Evolutionary conservation across 2,329 filamentous ascomycete genomes (phyloP), one percentile per base, ranked within the genome.

Genomic region (Aspergillus floridensis): DNA sequence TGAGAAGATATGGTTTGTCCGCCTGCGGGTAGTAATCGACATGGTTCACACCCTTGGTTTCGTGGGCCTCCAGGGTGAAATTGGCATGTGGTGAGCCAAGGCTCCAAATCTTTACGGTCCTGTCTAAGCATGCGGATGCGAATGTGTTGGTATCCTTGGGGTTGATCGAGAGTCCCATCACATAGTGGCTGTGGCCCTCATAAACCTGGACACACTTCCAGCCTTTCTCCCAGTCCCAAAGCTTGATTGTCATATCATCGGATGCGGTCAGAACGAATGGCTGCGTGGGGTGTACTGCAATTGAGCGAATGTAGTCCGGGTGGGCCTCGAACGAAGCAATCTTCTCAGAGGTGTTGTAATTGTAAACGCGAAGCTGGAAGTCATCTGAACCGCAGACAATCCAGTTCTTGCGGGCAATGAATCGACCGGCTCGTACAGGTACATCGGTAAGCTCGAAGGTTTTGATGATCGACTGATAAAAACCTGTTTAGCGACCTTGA

Each of bases 341-440:
- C 85, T 97, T 98, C 80, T 99, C 95, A 61, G 92, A 96, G 56
- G 95, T 99, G 81, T 99, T 98, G 85, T 98, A 99, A 82, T 99
- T 98, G 85, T 96, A 96, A 65, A 96, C 91, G 69, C 93, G 90
- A 62, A 89, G 76, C 72, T 89, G 86, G 80, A 96, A 99, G 81
- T 96, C 92, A 80, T 96, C 91, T 67, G 89, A 93, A 73, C 95
- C 95, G 79, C 92, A 95, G 57, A 96, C 91, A 69, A 96, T 96
- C 95, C 95, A 99, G 79, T 98, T 99, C 87, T 99, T 99, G 70
- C 95, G 87, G 68, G 95, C 91, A 73, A 99, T 87, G 78, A 99
- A 99, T 69, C 95, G 91, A 72, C 95, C 95, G 63, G 95, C 95
- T 77, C 95, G 90, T 60, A 99, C 93, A 65, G 95, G 95, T 53